These are phyloP conservation scores for Straminergon stramineum DNA, from an alignment of 225 moss, liverwort and hornwort genomes.

Conservation along the genomic window DNA sequence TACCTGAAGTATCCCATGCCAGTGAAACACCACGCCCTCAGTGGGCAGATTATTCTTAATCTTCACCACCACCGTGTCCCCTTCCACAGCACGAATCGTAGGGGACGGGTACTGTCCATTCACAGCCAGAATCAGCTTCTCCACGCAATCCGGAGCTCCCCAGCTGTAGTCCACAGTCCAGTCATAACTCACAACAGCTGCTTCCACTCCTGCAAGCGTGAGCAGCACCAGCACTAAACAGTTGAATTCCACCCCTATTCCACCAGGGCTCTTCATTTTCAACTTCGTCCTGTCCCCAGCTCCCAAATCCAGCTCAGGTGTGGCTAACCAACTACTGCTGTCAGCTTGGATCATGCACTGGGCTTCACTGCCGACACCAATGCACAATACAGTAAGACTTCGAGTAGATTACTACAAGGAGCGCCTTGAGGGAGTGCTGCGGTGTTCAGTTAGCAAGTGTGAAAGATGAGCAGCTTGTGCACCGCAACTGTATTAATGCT, in stretches of 20 bases:
- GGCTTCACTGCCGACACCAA: background rate
- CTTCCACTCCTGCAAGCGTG: background rate
- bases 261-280: background rate
- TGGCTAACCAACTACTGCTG: background rate
- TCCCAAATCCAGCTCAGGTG: too few relatives aligned
- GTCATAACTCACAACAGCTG: constrained; percentile 13
- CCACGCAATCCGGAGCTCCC: constrained; percentile 39
- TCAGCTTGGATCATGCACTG: background rate
- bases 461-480: background rate
- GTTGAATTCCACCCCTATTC: background rate
- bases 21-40: constrained; percentile 39
- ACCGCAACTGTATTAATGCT: too few relatives aligned
- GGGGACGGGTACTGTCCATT: constrained; percentile 42
- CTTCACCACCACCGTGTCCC: constrained; percentile 35
- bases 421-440: background rate
- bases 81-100: constrained; percentile 23
- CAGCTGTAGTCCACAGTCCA: constrained; percentile 38
- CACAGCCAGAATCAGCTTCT: constrained; percentile 26
- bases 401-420: background rate
- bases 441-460: background rate
- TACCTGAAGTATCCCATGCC: constrained; percentile 43
- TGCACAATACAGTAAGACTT: background rate
- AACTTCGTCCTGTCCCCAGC: background rate
- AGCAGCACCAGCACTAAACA: background rate
- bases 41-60: constrained; percentile 28